Percentiles rank a stretch among this genome's conserved stretches.
Conservation (phyloP, 2,329 filamentous ascomycete genomes). For the Fusarium foetens region DNA sequence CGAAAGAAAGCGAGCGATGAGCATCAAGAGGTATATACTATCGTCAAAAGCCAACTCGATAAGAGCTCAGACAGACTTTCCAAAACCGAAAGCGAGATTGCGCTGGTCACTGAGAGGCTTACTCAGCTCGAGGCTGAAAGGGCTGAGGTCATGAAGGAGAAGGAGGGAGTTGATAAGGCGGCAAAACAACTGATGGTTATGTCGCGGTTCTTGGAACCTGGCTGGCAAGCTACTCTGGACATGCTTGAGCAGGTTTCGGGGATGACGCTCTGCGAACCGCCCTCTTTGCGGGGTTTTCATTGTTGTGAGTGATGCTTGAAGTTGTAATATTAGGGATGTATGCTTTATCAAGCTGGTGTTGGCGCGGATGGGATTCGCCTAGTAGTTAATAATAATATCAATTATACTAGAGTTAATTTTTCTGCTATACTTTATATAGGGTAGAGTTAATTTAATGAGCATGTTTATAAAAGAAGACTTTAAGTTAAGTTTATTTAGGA, state of each 20-base stretch:
- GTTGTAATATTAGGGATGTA: too few species aligned
- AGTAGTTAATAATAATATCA: too few species aligned
- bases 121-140: not conserved
- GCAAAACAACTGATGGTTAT: not conserved
- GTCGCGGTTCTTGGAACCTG: not conserved
- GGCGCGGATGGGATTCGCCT: too few species aligned
- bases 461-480: too few species aligned
- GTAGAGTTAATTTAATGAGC: too few species aligned
- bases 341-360: too few species aligned
- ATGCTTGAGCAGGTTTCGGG: too few species aligned
- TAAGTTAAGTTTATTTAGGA: too few species aligned
- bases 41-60: not conserved
- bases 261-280: not conserved
- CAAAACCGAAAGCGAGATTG: not conserved
- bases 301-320: too few species aligned
- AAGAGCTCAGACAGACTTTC: not conserved
- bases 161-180: not conserved
- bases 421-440: too few species aligned
- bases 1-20: not conserved
- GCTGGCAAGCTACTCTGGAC: not conserved
- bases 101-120: not conserved
- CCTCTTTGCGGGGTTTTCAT: too few species aligned
- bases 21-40: not conserved
- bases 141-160: not conserved
- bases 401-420: too few species aligned